Percentiles rank a stretch among this genome's conserved stretches.
These are phyloP conservation scores for Steccherinum ochraceum DNA, from an alignment of 768 basidiomycete genomes.

Conservation along the genomic window DNA sequence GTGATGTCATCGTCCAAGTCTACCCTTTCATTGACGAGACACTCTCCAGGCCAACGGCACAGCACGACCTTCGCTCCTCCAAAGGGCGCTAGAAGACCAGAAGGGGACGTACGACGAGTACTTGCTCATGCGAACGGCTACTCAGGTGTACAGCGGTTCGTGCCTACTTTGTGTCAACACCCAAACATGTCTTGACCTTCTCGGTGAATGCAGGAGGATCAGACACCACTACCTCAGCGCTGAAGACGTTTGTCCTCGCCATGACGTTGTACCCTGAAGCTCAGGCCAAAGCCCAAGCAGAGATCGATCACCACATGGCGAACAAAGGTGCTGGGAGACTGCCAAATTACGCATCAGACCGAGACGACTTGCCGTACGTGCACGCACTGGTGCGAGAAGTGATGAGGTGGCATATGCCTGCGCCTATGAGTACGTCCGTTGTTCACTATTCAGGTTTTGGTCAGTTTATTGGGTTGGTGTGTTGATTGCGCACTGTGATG, in stretches of 20 bases:
- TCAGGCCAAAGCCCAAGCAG: constrained; percentile 50
- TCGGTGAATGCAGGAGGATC: constrained; percentile 32
- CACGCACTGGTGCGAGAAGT: constrained; percentile 48
- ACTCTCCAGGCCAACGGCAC: not conserved
- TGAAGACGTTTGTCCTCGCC: constrained; percentile 55
- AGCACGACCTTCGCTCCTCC: not conserved
- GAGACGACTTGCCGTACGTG: constrained; percentile 46
- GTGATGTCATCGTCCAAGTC: too few relatives aligned
- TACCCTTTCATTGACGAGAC: too few relatives aligned
- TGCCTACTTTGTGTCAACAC: too few relatives aligned
- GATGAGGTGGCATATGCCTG: constrained; percentile 44
- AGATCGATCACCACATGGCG: constrained; percentile 39
- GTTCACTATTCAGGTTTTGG: too few relatives aligned
- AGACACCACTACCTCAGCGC: constrained; percentile 50
- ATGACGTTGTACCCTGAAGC: constrained; percentile 54
- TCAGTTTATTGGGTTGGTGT: too few relatives aligned
- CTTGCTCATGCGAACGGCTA: not conserved
- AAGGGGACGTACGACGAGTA: not conserved
- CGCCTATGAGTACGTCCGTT: constrained; percentile 28
- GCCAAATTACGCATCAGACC: constrained; percentile 46
- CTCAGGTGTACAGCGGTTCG: not conserved
- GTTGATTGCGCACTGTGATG: too few relatives aligned
- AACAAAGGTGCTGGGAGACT: constrained; percentile 48
- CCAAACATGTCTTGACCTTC: too few relatives aligned
- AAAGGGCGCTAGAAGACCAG: not conserved